Base-by-base conservation (phyloP, 2,329 filamentous ascomycete genomes). In the Elsinoe necatrix region DNA sequence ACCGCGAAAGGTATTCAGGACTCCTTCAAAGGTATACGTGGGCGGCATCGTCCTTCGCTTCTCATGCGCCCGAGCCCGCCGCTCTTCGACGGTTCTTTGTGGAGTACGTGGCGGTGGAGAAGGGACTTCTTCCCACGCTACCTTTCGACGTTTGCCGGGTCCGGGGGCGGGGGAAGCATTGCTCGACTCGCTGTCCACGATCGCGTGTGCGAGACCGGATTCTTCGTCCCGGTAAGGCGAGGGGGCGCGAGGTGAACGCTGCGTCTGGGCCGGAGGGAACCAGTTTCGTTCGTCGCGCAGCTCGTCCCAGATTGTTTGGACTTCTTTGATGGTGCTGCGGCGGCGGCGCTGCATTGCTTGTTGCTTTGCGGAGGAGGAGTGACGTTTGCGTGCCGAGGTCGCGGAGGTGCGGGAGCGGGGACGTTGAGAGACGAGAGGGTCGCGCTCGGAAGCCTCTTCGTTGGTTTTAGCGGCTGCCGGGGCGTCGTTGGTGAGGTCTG, bases 271-370 rank as follows among this genome's bases (percentile, higher is more conserved):
- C 21, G 59, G 45, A 1, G 86, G 82, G 42, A 59, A 59, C 27
- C 58, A 61, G 14, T 45, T 51, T 20, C 58, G 41, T 39, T 61
- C 51, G 64, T 95, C 90, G 66, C 93, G 85, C 12, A 95, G 77
- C 68, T 95, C 89, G 57, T 84, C 87, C 90, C 89, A 95, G 29
- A 95, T 93, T 63, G 93, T 87, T 34, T 83, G 83, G 1, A 82
- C 81, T 67, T 93, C 87, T 67, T 69, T 67, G 37, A 74, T 77
- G 16, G 76, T 78, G 65, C 71, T 69, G 18, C 69, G 64, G 18
- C 71, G 67, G 65, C 57, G 55, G 11, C 59, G 59, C 64, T 60
- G 8, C 61, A 58, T 64, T 61, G 56, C 63, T 62, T 37, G 5
- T 37, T 37, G 23, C 65, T 27, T 56, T 18, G 23, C 42, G 23